Evolutionary conservation across 2,329 filamentous ascomycete species (phyloP).

Genomic region (Xylogone sp.): DNA sequence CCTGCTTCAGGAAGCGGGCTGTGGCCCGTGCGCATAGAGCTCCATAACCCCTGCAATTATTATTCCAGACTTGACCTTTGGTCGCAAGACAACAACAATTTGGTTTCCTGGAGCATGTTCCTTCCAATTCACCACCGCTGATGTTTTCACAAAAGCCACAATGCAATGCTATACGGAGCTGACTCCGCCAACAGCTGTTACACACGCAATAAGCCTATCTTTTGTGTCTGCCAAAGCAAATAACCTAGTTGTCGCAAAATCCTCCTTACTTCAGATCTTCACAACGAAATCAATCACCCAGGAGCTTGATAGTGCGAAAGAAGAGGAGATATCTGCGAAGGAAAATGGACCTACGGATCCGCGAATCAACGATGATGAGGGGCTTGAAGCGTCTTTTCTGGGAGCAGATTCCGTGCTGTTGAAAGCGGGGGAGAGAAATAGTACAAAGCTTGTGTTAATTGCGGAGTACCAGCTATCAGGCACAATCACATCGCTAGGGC

Average conservation of each 20-base stretch:
- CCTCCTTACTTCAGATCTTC: conserved; percentile 91
- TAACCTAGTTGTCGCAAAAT: conserved; percentile 89
- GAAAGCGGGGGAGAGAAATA: conserved; percentile 59
- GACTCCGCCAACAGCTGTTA: conserved; percentile 89
- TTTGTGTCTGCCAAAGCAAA: conserved; percentile 72
- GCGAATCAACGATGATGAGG: conserved; percentile 54
- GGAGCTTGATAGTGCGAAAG: conserved; percentile 40
- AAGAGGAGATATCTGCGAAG: conserved; percentile 16
- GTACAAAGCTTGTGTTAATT: conserved; percentile 77
- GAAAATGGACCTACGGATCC: conserved; percentile 37
- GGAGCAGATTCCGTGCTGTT: conserved; percentile 58
- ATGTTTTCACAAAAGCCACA: conserved; percentile 15
- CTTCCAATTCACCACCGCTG: conserved; percentile 2
- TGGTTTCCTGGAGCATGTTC: background rate
- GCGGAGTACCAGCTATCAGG: conserved; percentile 82
- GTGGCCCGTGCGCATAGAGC: background rate
- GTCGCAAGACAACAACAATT: background rate
- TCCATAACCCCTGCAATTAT: background rate
- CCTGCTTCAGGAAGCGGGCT: background rate
- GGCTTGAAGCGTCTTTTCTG: conserved; percentile 63
- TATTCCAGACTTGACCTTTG: background rate
- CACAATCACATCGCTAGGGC: conserved; percentile 76
- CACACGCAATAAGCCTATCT: conserved; percentile 75
- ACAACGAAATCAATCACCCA: conserved; percentile 63
- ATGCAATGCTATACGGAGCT: conserved; percentile 99